These are phyloP conservation scores for Capsaspora owczarzaki DNA, from an alignment of 78 protist species.

Conservation along the genomic window DNA sequence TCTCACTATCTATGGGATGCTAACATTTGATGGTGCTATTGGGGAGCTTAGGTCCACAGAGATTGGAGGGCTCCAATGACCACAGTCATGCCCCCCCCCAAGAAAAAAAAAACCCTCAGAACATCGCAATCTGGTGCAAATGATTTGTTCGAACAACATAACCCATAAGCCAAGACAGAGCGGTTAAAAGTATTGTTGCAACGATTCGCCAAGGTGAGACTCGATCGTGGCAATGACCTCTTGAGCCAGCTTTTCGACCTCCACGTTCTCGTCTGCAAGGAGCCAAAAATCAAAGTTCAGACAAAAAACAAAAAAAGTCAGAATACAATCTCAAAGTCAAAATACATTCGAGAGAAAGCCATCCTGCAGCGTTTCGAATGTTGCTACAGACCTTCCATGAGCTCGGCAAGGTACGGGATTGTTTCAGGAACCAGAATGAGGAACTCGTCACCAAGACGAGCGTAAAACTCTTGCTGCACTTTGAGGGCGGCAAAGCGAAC, in stretches of 20 bases:
- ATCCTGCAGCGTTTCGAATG: too few species aligned
- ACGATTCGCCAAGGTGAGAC: constrained; percentile 43
- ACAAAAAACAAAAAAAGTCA: neutral
- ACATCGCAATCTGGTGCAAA: too few species aligned
- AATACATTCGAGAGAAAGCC: too few species aligned
- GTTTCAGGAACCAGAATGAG: constrained; percentile 61
- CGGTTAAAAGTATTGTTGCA: constrained; percentile 28
- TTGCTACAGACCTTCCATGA: constrained; percentile 46
- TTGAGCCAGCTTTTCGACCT: constrained; percentile 49
- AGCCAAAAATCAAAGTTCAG: neutral
- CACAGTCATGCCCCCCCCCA: too few species aligned
- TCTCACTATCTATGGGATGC: too few species aligned
- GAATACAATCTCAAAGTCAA: too few species aligned
- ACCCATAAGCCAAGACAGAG: too few species aligned
- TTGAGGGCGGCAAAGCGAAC: constrained; percentile 33
- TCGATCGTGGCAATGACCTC: constrained; percentile 45
- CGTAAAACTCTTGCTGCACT: constrained; percentile 36
- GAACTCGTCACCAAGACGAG: constrained; percentile 56
- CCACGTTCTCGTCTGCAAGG: constrained; percentile 35
- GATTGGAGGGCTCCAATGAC: too few species aligned
- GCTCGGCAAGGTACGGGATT: constrained; percentile 59
- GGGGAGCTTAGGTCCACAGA: too few species aligned
- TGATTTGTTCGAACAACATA: too few species aligned
- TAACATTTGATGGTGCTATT: too few species aligned
- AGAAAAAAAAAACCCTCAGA: too few species aligned